These are phyloP conservation scores for Hypoxylon fuscum DNA, from an alignment of 495 filamentous ascomycete genomes.

Conservation along the genomic window DNA sequence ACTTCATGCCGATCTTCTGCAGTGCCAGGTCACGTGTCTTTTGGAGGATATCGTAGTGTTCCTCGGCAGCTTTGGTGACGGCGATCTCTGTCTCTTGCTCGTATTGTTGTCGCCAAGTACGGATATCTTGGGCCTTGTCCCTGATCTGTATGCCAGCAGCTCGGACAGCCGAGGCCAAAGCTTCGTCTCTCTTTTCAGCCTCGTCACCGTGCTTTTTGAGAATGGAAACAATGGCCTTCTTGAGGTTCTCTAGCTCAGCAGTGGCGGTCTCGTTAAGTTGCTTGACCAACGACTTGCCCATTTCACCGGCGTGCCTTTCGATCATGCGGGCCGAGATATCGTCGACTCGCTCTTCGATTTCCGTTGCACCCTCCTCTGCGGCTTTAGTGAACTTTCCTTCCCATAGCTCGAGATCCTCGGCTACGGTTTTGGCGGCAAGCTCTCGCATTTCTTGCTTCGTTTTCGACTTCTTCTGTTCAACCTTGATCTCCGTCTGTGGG, in stretches of 20 bases:
- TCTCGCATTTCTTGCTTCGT: conserved; percentile 54
- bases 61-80: conserved; percentile 77
- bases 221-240: conserved; percentile 69
- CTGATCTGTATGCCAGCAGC: conserved; percentile 79
- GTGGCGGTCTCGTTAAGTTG: conserved; percentile 73
- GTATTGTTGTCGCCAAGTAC: conserved; percentile 79
- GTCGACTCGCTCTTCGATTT: conserved; percentile 80
- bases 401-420: conserved; percentile 82
- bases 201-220: conserved; percentile 59
- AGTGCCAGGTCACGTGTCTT: conserved; percentile 86
- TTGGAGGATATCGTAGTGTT: conserved; percentile 84
- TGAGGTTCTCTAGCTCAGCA: conserved; percentile 70
- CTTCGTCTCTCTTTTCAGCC: conserved; percentile 67
- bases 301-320: conserved; percentile 52
- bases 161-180: conserved; percentile 70
- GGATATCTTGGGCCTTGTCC: conserved; percentile 80
- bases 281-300: conserved; percentile 72
- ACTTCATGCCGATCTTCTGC: conserved; percentile 96
- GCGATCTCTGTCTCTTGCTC: conserved; percentile 73
- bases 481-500: conserved; percentile 19
- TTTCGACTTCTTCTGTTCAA: conserved; percentile 35
- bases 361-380: conserved; percentile 78
- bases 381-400: conserved; percentile 85
- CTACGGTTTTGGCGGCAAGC: conserved; percentile 69
- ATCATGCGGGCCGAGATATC: conserved; percentile 67